These are phyloP conservation scores for Aspergillus sp. DNA, from an alignment of 2,329 filamentous ascomycete genomes.

Conservation along the genomic window DNA sequence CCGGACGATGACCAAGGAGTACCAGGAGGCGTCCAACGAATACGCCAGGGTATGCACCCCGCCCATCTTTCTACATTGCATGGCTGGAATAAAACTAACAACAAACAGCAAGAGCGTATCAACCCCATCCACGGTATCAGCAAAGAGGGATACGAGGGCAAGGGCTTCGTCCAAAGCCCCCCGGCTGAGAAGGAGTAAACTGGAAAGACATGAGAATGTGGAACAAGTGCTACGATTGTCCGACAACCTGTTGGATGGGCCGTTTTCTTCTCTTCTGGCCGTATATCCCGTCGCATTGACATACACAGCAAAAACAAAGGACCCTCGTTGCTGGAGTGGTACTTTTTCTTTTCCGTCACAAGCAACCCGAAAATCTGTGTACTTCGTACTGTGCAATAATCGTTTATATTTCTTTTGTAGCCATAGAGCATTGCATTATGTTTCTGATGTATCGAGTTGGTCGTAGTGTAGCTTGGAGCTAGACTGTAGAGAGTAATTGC, in stretches of 20 bases:
- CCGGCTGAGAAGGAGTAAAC: constrained; percentile 35
- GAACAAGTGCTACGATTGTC: background rate
- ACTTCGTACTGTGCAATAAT: constrained; percentile 40
- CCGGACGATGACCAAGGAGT: constrained; percentile 91
- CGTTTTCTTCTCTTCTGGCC: constrained; percentile 2
- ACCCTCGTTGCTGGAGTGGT: constrained; percentile 7
- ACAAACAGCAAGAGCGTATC: constrained; percentile 65
- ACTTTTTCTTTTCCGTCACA: constrained; percentile 22
- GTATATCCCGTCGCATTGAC: constrained; percentile 1
- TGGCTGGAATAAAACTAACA: constrained; percentile 9
- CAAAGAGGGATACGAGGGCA: constrained; percentile 69
- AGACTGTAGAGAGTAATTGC: background rate
- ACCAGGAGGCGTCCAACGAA: constrained; percentile 92
- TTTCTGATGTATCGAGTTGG: background rate
- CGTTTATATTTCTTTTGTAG: constrained; percentile 39
- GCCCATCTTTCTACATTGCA: background rate
- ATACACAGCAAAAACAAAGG: background rate
- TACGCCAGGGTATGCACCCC: constrained; percentile 68
- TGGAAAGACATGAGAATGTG: background rate
- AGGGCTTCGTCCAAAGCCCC: constrained; percentile 66
- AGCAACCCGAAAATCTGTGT: constrained; percentile 31
- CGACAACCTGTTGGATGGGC: background rate
- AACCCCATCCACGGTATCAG: constrained; percentile 82
- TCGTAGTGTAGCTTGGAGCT: background rate
- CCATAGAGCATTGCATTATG: constrained; percentile 23